Conservation (phyloP, 371 early-diverging fungal genomes). For the Actinomucor elegans region DNA sequence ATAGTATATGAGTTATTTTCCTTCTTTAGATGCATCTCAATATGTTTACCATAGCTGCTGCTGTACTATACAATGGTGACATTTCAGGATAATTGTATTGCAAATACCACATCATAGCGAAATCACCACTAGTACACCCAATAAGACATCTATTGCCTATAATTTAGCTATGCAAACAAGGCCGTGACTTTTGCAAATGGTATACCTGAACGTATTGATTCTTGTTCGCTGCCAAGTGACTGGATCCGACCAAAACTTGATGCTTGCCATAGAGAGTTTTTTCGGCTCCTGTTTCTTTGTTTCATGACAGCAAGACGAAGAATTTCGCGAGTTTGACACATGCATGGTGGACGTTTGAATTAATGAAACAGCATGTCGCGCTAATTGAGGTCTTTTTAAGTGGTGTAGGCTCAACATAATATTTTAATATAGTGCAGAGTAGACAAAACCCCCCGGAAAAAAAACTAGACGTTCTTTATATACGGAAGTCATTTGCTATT, state of each 20-base stretch:
- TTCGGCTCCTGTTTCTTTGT: background rate
- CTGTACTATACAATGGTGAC: conserved; percentile 38
- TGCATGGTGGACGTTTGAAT: background rate
- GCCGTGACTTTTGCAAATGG: background rate
- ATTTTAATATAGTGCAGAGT: background rate
- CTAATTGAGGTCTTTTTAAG: background rate
- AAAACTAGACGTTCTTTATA: background rate
- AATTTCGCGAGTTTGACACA: background rate
- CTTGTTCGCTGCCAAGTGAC: conserved; percentile 48
- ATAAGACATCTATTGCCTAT: conserved; percentile 38
- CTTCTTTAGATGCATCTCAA: background rate
- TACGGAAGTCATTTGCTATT: background rate
- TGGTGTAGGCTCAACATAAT: conserved; percentile 1
- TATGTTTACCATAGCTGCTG: conserved; percentile 44
- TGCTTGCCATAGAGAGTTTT: conserved; percentile 1
- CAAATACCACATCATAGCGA: conserved; percentile 53
- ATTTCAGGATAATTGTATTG: conserved; percentile 43
- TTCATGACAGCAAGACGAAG: conserved; percentile 3
- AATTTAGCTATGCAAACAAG: background rate
- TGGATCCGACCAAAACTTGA: conserved; percentile 49
- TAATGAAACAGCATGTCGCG: background rate
- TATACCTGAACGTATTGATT: conserved; percentile 46
- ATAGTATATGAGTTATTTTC: background rate
- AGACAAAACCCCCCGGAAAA: background rate
- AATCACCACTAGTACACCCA: conserved; percentile 56